Evolutionary conservation across 78 protist species (phyloP), one percentile per base, ranked within the genome.

Genomic region (Dictyostelium citrinum): DNA sequence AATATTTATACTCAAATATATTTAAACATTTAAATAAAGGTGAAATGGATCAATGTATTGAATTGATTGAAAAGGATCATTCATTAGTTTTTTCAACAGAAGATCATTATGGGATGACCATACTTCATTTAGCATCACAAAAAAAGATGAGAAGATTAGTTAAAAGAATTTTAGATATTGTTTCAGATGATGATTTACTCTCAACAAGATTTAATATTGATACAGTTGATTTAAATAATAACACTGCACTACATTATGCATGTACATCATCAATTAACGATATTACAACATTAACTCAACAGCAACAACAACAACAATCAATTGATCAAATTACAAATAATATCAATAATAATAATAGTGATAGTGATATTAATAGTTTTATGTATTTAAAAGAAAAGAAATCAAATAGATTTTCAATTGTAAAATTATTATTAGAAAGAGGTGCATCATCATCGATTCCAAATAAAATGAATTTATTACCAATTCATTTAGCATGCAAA

Each of bases 31-130:
- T 70, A 31, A 70, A 70, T 70, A 70, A 33, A 33, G 77, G 77
- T 31, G 43, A 31, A 31, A 70, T 70, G 77, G 77, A 70, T 70
- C 24, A 70, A 84, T 31, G 60, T 61, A 41, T 71, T 39, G 46
- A 84, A n/a, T 20, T 51, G 31, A 49, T 45, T 77, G 46, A 55
- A 39, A n/a, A 77, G 68, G 82, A 88, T 35, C 45, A 45, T 43
- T 41, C 72, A 45, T 61, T 88, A 46, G 51, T 88, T 33, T 72
- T 51, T 79, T 70, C 85, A 20, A 78, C 81, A 9, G 84, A 76
- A 35, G 93, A 88, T 67, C 93, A 88, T 12, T 88, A 78, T 78
- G 93, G 93, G 17, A 43, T 78, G 51, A 88, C 93, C 0, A 58
- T 78, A 7, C 35, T 88, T 4, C 93, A 88, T 67, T 35, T 88